Percentiles rank a stretch among this genome's conserved stretches.
Evolutionary conservation across 2,329 filamentous ascomycete genomes (phyloP).

Genomic region (Metarhizium humberi): DNA sequence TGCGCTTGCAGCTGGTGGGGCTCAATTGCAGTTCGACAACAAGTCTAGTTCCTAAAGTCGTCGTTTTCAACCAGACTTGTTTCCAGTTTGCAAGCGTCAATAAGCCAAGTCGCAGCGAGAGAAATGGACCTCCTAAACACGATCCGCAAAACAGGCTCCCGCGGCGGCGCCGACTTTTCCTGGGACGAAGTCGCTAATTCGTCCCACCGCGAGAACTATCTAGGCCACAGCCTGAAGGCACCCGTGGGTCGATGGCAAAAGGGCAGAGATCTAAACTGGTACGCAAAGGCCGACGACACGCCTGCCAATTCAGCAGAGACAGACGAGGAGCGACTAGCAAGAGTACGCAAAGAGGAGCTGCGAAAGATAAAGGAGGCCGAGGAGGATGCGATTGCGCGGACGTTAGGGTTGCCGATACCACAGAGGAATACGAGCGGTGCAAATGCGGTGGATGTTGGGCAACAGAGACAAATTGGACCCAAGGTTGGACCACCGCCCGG

Average conservation of each 20-base stretch:
- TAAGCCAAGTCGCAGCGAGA: background rate
- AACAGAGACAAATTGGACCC: conserved; percentile 24
- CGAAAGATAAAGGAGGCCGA: conserved; percentile 81
- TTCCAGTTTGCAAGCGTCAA: background rate
- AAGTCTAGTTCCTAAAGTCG: no score
- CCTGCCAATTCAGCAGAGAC: conserved; percentile 42
- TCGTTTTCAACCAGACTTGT: background rate
- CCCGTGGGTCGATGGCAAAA: conserved; percentile 90
- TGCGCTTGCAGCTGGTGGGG: background rate
- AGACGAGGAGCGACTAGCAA: conserved; percentile 46
- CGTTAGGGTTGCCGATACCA: conserved; percentile 69
- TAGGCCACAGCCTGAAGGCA: conserved; percentile 86
- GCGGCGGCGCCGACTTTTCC: conserved; percentile 90
- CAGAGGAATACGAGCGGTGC: conserved; percentile 47
- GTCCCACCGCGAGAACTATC: conserved; percentile 76
- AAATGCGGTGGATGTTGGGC: conserved; percentile 59
- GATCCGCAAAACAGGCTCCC: conserved; percentile 82
- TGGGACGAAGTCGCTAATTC: conserved; percentile 92
- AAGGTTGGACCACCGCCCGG: conserved; percentile 14
- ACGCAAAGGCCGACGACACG: conserved; percentile 44
- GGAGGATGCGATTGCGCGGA: conserved; percentile 78
- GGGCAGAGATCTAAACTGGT: conserved; percentile 58
- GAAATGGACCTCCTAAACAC: conserved; percentile 87
- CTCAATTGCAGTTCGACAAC: background rate
- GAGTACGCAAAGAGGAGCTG: conserved; percentile 67